Percentiles rank a stretch among this genome's conserved stretches.
These are phyloP conservation scores for Solanum pinnatisectum DNA, from an alignment of 257 asterid species.

Conservation along the genomic window DNA sequence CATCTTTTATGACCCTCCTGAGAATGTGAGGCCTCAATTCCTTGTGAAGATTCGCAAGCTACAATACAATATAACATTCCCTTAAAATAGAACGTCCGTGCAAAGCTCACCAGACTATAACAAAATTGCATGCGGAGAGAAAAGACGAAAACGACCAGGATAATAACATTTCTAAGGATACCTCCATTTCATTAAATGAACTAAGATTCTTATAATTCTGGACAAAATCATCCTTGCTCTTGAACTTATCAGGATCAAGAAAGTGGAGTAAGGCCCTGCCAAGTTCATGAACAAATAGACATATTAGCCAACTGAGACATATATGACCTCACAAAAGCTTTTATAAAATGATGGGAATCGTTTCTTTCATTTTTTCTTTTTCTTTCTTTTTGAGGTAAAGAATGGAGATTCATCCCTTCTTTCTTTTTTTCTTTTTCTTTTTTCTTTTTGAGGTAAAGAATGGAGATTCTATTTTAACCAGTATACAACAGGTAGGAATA, in stretches of 20 bases:
- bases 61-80: not conserved
- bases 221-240: constrained; percentile 87
- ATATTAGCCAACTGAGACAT: not conserved
- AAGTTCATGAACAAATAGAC: constrained; percentile 7
- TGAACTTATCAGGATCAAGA: constrained; percentile 88
- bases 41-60: constrained; percentile 97
- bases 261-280: constrained; percentile 98
- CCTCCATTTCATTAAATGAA: constrained; percentile 89
- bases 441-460: not conserved
- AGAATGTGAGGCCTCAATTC: constrained; percentile 99
- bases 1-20: constrained; percentile 96
- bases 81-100: not conserved
- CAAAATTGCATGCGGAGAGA: not conserved
- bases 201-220: constrained; percentile 90
- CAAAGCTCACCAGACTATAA: not conserved
- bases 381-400: not conserved
- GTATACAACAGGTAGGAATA: not conserved
- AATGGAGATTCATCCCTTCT: not conserved
- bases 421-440: not conserved
- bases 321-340: not conserved
- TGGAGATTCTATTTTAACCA: not conserved
- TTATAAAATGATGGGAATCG: not conserved
- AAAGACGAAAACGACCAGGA: constrained; percentile 1
- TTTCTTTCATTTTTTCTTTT: not conserved
- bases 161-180: constrained; percentile 10